phyloP scores from a whole-genome alignment of 2,329 filamentous ascomycete species.

The Xylariales sp. region DNA sequence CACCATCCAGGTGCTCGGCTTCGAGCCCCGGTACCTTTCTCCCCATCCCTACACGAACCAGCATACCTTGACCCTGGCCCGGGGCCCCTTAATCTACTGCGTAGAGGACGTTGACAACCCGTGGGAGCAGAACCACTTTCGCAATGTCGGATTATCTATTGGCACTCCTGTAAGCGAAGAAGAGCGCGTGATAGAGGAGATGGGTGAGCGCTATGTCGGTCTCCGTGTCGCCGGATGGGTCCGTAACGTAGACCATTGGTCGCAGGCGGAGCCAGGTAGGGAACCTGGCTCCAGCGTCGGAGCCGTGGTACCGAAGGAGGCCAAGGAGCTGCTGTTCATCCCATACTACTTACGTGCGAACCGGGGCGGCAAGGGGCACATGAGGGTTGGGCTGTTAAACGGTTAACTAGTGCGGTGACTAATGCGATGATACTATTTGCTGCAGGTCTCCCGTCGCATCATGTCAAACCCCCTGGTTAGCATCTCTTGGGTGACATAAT shows the following conservation, averaged over 20 bases:
- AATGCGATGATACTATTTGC: constrained; percentile 27
- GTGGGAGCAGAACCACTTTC: constrained; percentile 68
- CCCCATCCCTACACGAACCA: constrained; percentile 69
- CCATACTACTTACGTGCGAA: constrained; percentile 68
- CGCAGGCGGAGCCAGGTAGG: constrained; percentile 36
- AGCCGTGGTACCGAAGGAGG: constrained; percentile 40
- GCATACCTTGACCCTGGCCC: constrained; percentile 63
- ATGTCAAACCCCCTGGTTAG: constrained; percentile 21
- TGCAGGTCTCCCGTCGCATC: constrained; percentile 21
- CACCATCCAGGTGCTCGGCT: constrained; percentile 56
- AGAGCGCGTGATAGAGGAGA: constrained; percentile 41
- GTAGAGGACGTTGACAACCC: constrained; percentile 68
- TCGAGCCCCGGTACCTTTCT: constrained; percentile 60
- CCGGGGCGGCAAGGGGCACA: constrained; percentile 64
- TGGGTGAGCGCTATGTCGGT: constrained; percentile 46
- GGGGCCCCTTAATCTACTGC: constrained; percentile 71
- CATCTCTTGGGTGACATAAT: constrained; percentile 10
- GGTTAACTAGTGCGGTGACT: constrained; percentile 32
- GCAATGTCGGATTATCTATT: constrained; percentile 51
- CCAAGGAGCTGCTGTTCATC: constrained; percentile 59
- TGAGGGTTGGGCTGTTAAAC: constrained; percentile 59
- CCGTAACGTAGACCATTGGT: constrained; percentile 42
- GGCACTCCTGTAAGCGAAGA: constrained; percentile 41
- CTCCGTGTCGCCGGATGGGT: constrained; percentile 46
- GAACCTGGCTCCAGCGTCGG: constrained; percentile 39